Evolutionary conservation across 2,329 filamentous ascomycete genomes (phyloP), one percentile per base, ranked within the genome.

Genomic region (Helotiales sp.): DNA sequence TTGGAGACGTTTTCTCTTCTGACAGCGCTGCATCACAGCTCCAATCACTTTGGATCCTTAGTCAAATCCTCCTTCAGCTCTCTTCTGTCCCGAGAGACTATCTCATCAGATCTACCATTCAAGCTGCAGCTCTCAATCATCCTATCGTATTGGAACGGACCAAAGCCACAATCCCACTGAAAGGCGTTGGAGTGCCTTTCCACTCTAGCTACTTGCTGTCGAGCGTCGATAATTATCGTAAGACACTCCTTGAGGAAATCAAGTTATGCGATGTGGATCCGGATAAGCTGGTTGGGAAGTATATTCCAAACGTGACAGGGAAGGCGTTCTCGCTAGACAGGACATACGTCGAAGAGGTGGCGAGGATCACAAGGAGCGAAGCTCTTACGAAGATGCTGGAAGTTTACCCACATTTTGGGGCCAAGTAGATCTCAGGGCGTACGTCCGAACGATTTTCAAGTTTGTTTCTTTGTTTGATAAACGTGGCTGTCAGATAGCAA

Each of bases 1-100:
- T n/a, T n/a, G n/a, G n/a, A n/a, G n/a, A n/a, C n/a, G n/a, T n/a
- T n/a, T n/a, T n/a, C n/a, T n/a, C n/a, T n/a, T 78, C 89, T 52
- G 85, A 74, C 12, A 68, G 70, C 49, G 70, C 95, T 86, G 89
- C 90, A 73, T 99, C 99, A 81, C 96, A 91, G 77, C 83, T 99
- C 72, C 98, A 99, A 82, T 84, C 88, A 63, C 91, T 97, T 77
- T 96, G 96, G 80, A 93, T 99, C 69, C 93, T 99, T 75, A 96
- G 98, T 67, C 92, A 96, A 72, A 85, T 90, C 72, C 84, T 99
- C 70, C 93, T 93, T 81, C 85, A 90, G 73, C 91, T 88, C 62
- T n/a, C n/a, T n/a, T n/a, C 81, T 93, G 76, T 90, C 86, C 69
- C 82, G 97, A 33, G 93, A 97, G 65, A 91, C 96, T 70, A 90